Conservation (phyloP, 176 grass and related monocot genomes). For the Olyra latifolia region DNA sequence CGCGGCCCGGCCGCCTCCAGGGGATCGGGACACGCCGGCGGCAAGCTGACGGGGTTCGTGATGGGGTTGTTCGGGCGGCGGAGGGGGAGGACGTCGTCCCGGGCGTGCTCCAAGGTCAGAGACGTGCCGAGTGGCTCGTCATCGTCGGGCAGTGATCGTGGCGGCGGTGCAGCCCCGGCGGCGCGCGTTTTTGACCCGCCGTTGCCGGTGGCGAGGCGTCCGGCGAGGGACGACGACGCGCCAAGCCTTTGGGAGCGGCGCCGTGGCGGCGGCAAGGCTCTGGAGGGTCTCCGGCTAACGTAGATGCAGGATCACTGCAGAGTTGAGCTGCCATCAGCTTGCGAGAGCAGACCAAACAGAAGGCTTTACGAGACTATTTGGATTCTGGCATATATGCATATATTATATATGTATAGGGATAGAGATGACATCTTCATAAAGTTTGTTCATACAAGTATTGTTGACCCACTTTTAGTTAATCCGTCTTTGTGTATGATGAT, state of each 20-base stretch:
- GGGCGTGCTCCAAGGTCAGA: conserved; percentile 28
- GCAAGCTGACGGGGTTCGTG: conserved; percentile 20
- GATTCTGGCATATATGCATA: not conserved
- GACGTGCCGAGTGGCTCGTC: conserved; percentile 27
- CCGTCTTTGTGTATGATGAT: not conserved
- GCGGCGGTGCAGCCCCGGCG: not conserved
- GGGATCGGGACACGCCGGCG: not conserved
- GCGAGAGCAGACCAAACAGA: not conserved
- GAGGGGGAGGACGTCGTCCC: conserved; percentile 14
- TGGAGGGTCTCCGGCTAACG: conserved; percentile 30
- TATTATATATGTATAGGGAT: no score
- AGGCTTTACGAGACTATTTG: not conserved
- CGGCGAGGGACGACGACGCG: not conserved
- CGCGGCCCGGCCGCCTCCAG: not conserved
- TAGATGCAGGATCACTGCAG: not conserved
- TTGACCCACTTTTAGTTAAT: not conserved
- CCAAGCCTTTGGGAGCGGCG: conserved; percentile 51
- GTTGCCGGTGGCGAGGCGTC: conserved; percentile 33
- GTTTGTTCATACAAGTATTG: not conserved
- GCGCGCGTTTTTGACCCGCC: conserved; percentile 24
- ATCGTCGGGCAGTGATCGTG: not conserved
- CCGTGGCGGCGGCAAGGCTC: conserved; percentile 20
- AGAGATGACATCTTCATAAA: not conserved
- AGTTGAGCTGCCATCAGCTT: not conserved
- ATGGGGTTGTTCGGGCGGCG: conserved; percentile 27